Evolutionary conservation across 164 flowering plant species (phyloP).

Genomic region (Echeveria elegans): DNA sequence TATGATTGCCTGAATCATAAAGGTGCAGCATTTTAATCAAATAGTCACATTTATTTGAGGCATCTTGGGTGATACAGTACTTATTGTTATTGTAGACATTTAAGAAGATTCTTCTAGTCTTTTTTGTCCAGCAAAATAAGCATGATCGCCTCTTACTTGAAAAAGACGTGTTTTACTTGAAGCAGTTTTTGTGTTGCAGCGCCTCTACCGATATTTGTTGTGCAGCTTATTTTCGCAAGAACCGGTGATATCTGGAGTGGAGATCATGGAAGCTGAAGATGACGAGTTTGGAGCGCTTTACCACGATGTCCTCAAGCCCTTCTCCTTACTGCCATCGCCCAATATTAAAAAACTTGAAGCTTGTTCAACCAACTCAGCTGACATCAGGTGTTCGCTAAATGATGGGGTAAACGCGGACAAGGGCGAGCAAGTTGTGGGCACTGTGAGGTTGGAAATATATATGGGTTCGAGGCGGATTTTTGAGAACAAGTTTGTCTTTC

Average conservation of each 20-base stretch:
- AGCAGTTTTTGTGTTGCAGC: background rate
- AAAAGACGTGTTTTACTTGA: background rate
- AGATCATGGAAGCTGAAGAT: background rate
- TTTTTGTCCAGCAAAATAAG: background rate
- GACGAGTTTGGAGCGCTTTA: background rate
- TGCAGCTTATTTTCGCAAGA: background rate
- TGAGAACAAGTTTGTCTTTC: background rate
- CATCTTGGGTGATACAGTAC: no score
- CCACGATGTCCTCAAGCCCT: background rate
- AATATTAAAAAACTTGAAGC: background rate
- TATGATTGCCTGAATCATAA: no score
- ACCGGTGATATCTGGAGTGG: background rate
- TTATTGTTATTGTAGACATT: no score
- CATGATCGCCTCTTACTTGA: background rate
- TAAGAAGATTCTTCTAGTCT: background rate
- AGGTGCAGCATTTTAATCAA: no score
- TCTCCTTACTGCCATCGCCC: background rate
- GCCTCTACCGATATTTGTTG: background rate
- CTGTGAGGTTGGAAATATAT: slow-evolving; percentile 1
- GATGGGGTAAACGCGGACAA: background rate
- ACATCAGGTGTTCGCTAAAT: background rate
- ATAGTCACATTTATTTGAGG: no score
- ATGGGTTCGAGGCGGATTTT: slow-evolving; percentile 1
- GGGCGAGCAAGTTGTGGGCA: background rate
- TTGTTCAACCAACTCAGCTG: background rate